Conservation (phyloP, 257 asterid species). For the Ilex aquifolium region DNA sequence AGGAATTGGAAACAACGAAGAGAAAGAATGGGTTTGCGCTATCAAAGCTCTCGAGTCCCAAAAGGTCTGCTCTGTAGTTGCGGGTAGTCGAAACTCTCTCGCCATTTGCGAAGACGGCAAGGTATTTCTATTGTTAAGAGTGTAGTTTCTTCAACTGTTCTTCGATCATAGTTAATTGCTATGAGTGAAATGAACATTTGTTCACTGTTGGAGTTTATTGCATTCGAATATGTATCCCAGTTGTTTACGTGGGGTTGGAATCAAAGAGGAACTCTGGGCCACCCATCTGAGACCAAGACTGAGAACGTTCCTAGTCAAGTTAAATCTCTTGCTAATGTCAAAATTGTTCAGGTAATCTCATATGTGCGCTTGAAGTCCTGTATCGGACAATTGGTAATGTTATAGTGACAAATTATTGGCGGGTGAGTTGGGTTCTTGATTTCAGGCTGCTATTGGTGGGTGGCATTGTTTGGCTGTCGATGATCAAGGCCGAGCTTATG, state of each 20-base stretch:
- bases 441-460: slow-evolving; percentile 98
- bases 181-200: background rate
- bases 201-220: background rate
- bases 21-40: slow-evolving; percentile 76
- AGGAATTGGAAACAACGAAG: slow-evolving; percentile 79
- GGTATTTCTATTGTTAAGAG: slow-evolving; percentile 29
- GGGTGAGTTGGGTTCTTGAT: slow-evolving; percentile 3
- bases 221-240: slow-evolving; percentile 27
- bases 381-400: background rate
- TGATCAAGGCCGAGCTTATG: slow-evolving; percentile 93
- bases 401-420: background rate
- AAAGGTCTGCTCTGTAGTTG: slow-evolving; percentile 67
- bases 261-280: slow-evolving; percentile 96
- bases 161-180: background rate
- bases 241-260: slow-evolving; percentile 99
- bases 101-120: slow-evolving; percentile 93
- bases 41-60: slow-evolving; percentile 51
- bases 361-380: background rate
- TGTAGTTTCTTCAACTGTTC: background rate
- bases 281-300: slow-evolving; percentile 78
- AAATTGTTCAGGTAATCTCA: slow-evolving; percentile 75
- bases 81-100: slow-evolving; percentile 93
- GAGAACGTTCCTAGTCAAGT: slow-evolving; percentile 94
- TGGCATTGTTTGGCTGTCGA: slow-evolving; percentile 99
- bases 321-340: slow-evolving; percentile 68